Base-by-base conservation (phyloP, 2,329 filamentous ascomycete genomes). In the Periconia macrospinosa region DNA sequence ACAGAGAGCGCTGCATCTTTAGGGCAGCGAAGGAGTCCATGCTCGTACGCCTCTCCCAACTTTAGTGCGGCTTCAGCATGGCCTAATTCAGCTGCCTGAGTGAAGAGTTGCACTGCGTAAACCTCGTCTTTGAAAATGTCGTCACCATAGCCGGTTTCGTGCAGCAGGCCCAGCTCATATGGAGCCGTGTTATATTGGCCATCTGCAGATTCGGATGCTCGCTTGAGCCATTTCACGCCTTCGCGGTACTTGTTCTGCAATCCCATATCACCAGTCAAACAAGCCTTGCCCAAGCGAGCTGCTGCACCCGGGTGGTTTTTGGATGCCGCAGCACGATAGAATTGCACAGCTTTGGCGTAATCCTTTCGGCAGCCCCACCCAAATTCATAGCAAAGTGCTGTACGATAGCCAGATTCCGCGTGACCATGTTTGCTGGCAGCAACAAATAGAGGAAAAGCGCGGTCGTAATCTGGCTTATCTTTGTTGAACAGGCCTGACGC, bases 291-390 rank as follows among this genome's bases (percentile, higher is more conserved):
- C 49, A 99, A 84, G 53, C 94, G 88, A 50, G 92, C 90, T 84
- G 97, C 96, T 47, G 94, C 93, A 47, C 94, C 94, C 0, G 94
- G 94, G 67, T 99, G 94, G 55, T 92, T 90, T 75, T 97, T 97
- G 7, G 92, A 90, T 2, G 94, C 92, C 10, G 92, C 90, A 57
- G 89, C 88, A 50, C 93, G 88, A 69, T 96, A 89, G 73, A 94
- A 99, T 71, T 97, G 92, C 1, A 95, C 90, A 42, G 94, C 93
- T 76, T 97, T 97, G 47, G 89, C 86, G 53, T 90, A 89, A 67
- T 97, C 92, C 67, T 91, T 91, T 53, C 91, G 87, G 67, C 89
- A 95, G 41, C 94, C 94, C 94, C 94, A 99, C 57, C 92, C 94
- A 75, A 97, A 97, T 74, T 99, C 94, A 77, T 97, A 97, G 78